Evolutionary conservation across 2,329 filamentous ascomycete species (phyloP), one percentile per base, ranked within the genome.

Genomic region (Alternaria gaisen): DNA sequence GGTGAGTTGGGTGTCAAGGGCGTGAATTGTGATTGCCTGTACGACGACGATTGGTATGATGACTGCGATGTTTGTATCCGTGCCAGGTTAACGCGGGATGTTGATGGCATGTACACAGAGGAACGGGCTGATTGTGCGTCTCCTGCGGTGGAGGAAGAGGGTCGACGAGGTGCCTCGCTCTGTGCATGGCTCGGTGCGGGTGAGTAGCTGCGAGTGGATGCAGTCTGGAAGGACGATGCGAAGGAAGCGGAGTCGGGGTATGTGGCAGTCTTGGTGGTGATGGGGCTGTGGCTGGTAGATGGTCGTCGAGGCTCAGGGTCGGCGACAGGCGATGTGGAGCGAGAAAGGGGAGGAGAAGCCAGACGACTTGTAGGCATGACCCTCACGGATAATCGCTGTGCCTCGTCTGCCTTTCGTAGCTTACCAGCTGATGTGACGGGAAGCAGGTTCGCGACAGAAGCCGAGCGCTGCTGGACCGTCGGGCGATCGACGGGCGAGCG

Each of bases 391-490:
- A 70, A 59, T 34, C 75, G 71, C 28, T 72, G 68, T 10, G 67
- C 46, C 36, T 70, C 61, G 38, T 75, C 72, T 32, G 66, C 64
- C 40, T 74, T 71, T 16, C 65, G 72, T 20, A 72, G 68, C 52
- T 70, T 74, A 67, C 64, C 70, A 64, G 70, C 69, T 50, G 69
- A 65, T 30, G 73, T 61, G 22, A 71, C 66, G 46, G 57, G 57
- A 22, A 75, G 71, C 41, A 77, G 55, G 43, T 76, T 73, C 30
- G 72, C 74, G 14, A 79, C 67, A 8, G 77, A 78, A 16, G 74
- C 72, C 24, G 76, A 73, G 42, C 77, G 73, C 57, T 71, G 70
- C 44, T 74, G 60, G 24, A 64, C 51, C 20, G 59, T 44, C 53
- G 70, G 67, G 20, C 63, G 60, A 24, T 71, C 65, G 34, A 40